Evolutionary conservation across 2,329 filamentous ascomycete species (phyloP).

Genomic region (Pyrenochaeta sp.): DNA sequence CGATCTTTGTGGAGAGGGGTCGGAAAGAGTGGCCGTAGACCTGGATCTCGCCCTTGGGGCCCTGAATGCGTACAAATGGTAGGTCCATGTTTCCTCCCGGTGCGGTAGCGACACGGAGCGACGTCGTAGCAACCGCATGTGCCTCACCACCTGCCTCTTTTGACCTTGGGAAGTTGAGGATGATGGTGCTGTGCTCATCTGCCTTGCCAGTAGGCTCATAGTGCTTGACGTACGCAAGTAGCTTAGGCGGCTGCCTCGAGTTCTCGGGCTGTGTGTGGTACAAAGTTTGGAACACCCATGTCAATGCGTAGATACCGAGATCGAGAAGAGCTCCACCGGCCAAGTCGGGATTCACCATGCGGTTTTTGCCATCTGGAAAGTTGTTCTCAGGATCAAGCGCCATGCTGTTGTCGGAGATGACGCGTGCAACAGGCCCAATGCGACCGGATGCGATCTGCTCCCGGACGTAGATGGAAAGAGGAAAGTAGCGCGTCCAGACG

Average conservation of each 20-base stretch:
- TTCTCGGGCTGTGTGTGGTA: conserved; percentile 77
- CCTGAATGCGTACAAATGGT: conserved; percentile 80
- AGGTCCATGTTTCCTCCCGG: conserved; percentile 63
- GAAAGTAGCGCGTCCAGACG: conserved; percentile 91
- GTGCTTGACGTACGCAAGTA: conserved; percentile 72
- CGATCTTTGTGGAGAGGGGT: conserved; percentile 71
- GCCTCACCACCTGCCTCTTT: conserved; percentile 62
- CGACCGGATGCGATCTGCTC: conserved; percentile 67
- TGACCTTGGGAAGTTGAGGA: conserved; percentile 75
- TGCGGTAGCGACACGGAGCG: conserved; percentile 59
- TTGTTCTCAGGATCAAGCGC: conserved; percentile 68
- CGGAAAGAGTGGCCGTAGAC: conserved; percentile 76
- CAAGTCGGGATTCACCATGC: conserved; percentile 84
- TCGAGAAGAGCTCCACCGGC: conserved; percentile 86
- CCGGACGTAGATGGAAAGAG: conserved; percentile 77
- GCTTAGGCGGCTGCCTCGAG: conserved; percentile 72
- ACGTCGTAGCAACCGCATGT: conserved; percentile 73
- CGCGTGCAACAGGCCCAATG: conserved; percentile 65
- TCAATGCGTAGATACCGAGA: conserved; percentile 86
- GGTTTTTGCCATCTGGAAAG: conserved; percentile 62
- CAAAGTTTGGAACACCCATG: conserved; percentile 89
- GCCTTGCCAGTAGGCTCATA: conserved; percentile 76
- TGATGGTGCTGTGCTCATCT: conserved; percentile 80
- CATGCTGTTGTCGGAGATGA: conserved; percentile 67
- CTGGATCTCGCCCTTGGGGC: conserved; percentile 82